Base-by-base conservation (phyloP, 148 eudicot genomes). In the Rhododendron griersonianum region DNA sequence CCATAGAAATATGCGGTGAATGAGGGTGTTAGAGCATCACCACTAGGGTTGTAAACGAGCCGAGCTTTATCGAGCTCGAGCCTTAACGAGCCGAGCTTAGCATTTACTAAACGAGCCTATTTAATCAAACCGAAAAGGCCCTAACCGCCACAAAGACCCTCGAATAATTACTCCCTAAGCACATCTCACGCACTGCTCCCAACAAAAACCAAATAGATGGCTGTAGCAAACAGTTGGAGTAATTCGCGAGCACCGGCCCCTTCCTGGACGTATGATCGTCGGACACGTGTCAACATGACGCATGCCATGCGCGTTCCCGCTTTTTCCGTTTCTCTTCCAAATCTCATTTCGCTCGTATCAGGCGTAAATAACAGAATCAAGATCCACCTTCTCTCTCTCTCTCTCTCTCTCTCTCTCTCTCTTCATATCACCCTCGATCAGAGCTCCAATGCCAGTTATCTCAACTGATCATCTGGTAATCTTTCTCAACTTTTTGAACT, bases 321-420 rank as follows among this genome's bases (percentile, higher is more conserved):
- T 51, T 14, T 11, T 84, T 74, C 35, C 80, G 86, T 84, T 71
- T 7, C 69, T 7, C 76, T 75, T 84, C 81, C 80, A 80, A 50
- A 69, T 84, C 79, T 71, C 25, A 51, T 11, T 74, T 73, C 73
- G 9, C 48, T 28, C 16, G 44, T 8, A 11, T 9, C 28, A 4
- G 51, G 77, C n/a, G 47, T 28, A 84, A 84, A 61, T 10, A 61
- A 61, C 51, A 51, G 69, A 51, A 30, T 5, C 41, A 9, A 11
- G 28, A 33, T 67, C 83, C 33, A 7, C 45, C 18, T 16, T 48
- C 82, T 48, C 59, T 25, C 44, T 80, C 37, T 30, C 61, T n/a
- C 44, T 67, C 21, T 16, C 61, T 81, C 71, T 47, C 57, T n/a
- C 35, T 78, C 28, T 45, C 59, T n/a, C 41, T 65, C 30, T n/a